Base-by-base conservation (phyloP, 2,329 filamentous ascomycete genomes). In the Colletotrichum karsti region DNA sequence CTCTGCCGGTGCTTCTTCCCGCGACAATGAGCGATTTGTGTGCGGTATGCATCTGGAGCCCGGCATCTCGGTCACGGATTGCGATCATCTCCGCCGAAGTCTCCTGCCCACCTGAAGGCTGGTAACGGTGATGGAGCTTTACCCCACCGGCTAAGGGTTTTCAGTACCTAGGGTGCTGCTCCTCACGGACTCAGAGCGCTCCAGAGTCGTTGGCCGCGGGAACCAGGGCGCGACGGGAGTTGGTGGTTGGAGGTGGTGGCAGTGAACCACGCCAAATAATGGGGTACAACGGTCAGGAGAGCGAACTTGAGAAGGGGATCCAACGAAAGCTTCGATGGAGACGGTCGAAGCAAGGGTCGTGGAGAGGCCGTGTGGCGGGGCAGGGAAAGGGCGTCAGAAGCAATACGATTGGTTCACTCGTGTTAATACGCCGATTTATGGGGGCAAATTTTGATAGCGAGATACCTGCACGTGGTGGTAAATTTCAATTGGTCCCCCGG, bases 351-450 rank as follows among this genome's bases (percentile, higher is more conserved):
- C 63, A 53, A 51, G 64, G 64, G 64, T 67, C 20, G 53, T 58
- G 44, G 46, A 58, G 51, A 58, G 64, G 18, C 64, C 65, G 46
- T 68, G 53, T 68, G 65, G 65, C 65, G 65, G 65, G 65, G 65
- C 65, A 59, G 30, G 12, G 48, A 59, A n/a, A 54, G 44, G 57
- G 53, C 44, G 35, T 24, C 20, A 24, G 18, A 46, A 44, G 30
- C 46, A 20, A 68, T 28, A 50, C 46, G 46, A 68, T 68, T 68
- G 65, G 60, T 12, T 55, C 24, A 20, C 10, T 46, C 15, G 12
- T 2, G 44, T 30, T 26, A 65, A 46, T 22, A 53, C 37, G 30
- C 53, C 44, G 30, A 8, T 46, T 46, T 58, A 58, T 64, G 65
- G 65, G 39, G 53, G 15, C 28, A 35, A 46, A 35, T 41, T 26